Base-by-base conservation (phyloP, 257 asterid genomes). In the Gentiana macrophylla region DNA sequence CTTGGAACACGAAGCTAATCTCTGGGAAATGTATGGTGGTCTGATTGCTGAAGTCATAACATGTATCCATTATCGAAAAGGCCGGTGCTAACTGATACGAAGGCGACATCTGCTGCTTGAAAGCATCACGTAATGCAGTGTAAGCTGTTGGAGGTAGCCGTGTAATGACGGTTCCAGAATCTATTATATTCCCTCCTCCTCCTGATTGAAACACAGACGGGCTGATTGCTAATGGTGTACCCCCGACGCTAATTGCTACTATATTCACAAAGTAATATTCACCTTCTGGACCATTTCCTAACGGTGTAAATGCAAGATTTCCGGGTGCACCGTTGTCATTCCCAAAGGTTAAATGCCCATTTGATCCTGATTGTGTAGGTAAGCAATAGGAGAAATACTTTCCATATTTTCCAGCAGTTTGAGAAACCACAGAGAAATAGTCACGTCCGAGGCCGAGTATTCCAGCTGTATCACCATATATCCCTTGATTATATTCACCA, bases 131-230 rank as follows among this genome's bases (percentile, higher is more conserved):
- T 81, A 80, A 41, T 41, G 46, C 46, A 41, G 8, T 5, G 8
- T 41, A 41, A 10, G 46, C 46, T 41, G 46, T 41, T 10, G 46
- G 46, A 1, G 92, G 92, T 33, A 89, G 78, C 4, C 92, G 77
- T 1, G 95, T 83, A 34, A 83, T 74, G 60, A 83, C 94, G 4
- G 95, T 85, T 15, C 95, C 94, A 0, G 97, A 89, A 68, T 89
- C 97, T 35, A 88, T 77, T 7, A 88, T 70, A 13, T 75, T 77
- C 24, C 24, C 24, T 24, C 24, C 24, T 4, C 56, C 57, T 41
- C 46, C 46, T 41, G 6, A 10, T 60, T 65, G 58, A 71, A 85
- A 84, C 37, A 80, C 66, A 0, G 82, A 65, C 34, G 69, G 76
- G 12, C 61, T 47, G 13, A 89, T 80, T 0, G 85, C 44, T 15